Conservation (phyloP, 73 alveolate genomes). For the Breviolum minutum region DNA sequence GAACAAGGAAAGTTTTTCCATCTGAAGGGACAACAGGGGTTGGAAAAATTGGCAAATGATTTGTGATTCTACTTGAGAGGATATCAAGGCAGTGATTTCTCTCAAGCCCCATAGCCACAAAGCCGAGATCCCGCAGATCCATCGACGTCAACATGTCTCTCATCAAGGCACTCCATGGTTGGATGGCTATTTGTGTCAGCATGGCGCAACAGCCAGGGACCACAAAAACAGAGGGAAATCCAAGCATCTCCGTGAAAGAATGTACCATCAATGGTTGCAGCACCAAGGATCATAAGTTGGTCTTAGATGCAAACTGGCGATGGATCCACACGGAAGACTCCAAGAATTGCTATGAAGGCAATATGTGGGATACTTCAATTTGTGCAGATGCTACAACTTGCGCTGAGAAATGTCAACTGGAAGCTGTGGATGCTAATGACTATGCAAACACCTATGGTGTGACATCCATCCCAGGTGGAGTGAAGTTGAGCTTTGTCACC, state of each 20-base stretch:
- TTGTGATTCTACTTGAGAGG: too few relatives aligned
- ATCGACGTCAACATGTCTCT: too few relatives aligned
- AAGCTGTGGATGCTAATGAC: conserved; percentile 7
- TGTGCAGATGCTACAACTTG: conserved; percentile 4
- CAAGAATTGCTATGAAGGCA: conserved; percentile 48
- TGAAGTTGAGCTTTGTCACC: conserved; percentile 69
- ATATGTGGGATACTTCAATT: conserved; percentile 18
- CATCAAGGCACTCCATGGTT: too few relatives aligned
- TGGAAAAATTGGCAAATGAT: too few relatives aligned
- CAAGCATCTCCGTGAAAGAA: conserved; percentile 13
- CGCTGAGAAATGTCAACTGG: neutral
- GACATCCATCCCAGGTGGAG: conserved; percentile 1
- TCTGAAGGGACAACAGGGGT: too few relatives aligned
- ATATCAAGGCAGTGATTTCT: too few relatives aligned
- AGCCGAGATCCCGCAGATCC: too few relatives aligned
- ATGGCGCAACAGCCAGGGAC: conserved; percentile 57
- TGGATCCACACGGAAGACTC: neutral
- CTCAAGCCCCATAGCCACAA: too few relatives aligned
- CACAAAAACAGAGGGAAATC: conserved; percentile 21
- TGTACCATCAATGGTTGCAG: conserved; percentile 21
- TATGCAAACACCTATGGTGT: conserved; percentile 55
- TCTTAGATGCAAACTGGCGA: too few relatives aligned
- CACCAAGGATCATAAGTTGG: conserved; percentile 34
- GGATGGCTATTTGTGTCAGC: neutral
- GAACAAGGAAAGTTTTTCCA: too few relatives aligned